These are phyloP conservation scores for Pseudopithomyces chartarum DNA, from an alignment of 2,329 filamentous ascomycete species.

Conservation along the genomic window DNA sequence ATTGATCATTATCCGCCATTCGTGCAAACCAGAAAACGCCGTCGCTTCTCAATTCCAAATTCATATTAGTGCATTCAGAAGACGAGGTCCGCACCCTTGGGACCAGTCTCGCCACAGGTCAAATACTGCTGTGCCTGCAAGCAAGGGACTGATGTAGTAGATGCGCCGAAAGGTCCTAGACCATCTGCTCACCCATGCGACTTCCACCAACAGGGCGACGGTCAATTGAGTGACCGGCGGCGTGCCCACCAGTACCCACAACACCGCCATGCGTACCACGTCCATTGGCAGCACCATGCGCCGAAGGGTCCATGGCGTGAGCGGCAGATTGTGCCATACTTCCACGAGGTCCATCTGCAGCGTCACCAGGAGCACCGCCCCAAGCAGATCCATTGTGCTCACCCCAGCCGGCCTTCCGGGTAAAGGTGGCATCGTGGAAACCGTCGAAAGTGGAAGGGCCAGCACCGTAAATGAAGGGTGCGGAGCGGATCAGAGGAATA, in stretches of 20 bases:
- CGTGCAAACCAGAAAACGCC: not conserved
- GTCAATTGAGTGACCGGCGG: slow-evolving; percentile 27
- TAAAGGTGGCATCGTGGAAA: slow-evolving; percentile 62
- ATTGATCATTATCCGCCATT: not conserved
- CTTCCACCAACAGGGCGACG: slow-evolving; percentile 36
- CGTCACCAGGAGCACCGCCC: slow-evolving; percentile 51
- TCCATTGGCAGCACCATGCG: slow-evolving; percentile 33
- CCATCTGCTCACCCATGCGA: slow-evolving; percentile 33
- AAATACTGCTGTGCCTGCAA: not conserved
- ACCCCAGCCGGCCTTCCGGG: slow-evolving; percentile 66
- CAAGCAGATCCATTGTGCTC: slow-evolving; percentile 44
- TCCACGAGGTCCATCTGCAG: slow-evolving; percentile 42
- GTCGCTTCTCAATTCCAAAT: not conserved
- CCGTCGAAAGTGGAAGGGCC: slow-evolving; percentile 46
- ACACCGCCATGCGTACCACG: slow-evolving; percentile 26
- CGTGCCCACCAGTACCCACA: slow-evolving; percentile 24
- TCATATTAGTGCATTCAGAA: not conserved
- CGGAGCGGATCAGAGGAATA: slow-evolving; percentile 65
- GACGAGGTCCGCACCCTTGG: not conserved
- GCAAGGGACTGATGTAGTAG: not conserved
- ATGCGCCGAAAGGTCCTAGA: slow-evolving; percentile 16
- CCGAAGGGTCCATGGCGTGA: slow-evolving; percentile 16
- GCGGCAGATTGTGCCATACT: slow-evolving; percentile 31
- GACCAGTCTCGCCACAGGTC: not conserved
- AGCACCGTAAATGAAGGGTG: slow-evolving; percentile 59